Evolutionary conservation across 2,329 filamentous ascomycete species (phyloP).

Genomic region (Pseudogymnoascus pannorum): DNA sequence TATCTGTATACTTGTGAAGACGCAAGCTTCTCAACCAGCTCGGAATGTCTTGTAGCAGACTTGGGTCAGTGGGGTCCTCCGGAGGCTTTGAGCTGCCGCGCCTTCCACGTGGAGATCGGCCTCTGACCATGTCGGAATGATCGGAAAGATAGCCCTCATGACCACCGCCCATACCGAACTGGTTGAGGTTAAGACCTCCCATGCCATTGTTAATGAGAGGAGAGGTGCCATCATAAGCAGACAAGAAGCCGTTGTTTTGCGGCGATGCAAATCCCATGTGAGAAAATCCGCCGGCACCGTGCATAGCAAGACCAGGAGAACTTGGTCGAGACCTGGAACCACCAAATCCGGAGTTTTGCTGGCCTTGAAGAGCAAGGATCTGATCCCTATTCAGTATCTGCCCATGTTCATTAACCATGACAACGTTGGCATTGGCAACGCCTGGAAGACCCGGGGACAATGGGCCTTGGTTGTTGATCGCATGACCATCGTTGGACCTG

Average conservation of each 20-base stretch:
- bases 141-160: slow-evolving; percentile 89
- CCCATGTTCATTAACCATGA: slow-evolving; percentile 92
- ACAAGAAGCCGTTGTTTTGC: slow-evolving; percentile 89
- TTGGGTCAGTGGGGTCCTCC: slow-evolving; percentile 90
- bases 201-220: slow-evolving; percentile 66
- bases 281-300: slow-evolving; percentile 51
- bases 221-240: slow-evolving; percentile 72
- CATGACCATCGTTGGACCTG: slow-evolving; percentile 76
- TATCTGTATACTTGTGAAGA: slow-evolving; percentile 97
- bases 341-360: slow-evolving; percentile 66
- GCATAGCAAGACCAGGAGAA: slow-evolving; percentile 66
- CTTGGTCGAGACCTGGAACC: slow-evolving; percentile 84
- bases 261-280: slow-evolving; percentile 72
- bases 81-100: slow-evolving; percentile 94
- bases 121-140: slow-evolving; percentile 83
- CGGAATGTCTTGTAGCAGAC: slow-evolving; percentile 87
- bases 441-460: slow-evolving; percentile 61
- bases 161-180: slow-evolving; percentile 56
- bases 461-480: slow-evolving; percentile 48
- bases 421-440: slow-evolving; percentile 66
- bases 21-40: slow-evolving; percentile 91
- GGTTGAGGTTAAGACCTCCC: slow-evolving; percentile 61
- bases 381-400: slow-evolving; percentile 83
- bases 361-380: slow-evolving; percentile 70
- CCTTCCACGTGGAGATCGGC: slow-evolving; percentile 84